Percentiles rank a stretch among this genome's conserved stretches.
Evolutionary conservation across 2,329 filamentous ascomycete species (phyloP).

Genomic region (Aspergillus quadricinctus): DNA sequence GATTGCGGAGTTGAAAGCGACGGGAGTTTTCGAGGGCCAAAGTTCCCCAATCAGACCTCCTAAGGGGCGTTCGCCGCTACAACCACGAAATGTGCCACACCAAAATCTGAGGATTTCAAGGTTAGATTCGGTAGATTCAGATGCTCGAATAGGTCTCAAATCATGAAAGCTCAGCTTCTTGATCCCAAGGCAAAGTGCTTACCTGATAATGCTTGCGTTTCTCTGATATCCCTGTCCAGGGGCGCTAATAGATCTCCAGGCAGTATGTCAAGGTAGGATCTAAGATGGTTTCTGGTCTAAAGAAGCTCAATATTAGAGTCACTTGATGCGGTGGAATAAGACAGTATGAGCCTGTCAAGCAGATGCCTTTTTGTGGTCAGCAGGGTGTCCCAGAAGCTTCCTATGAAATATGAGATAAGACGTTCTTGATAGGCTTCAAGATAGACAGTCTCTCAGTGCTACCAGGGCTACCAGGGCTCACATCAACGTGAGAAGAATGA

Average conservation of each 20-base stretch:
- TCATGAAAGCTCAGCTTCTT: neutral
- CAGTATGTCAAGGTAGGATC: neutral
- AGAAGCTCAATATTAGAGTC: neutral
- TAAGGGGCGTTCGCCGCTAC: constrained; percentile 19
- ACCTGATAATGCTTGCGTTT: constrained; percentile 4
- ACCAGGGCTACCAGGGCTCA: neutral
- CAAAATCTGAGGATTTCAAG: constrained; percentile 1
- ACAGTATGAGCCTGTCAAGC: neutral
- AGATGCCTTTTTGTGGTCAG: neutral
- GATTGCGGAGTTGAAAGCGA: constrained; percentile 22
- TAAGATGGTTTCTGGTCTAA: constrained; percentile 1
- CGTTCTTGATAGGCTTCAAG: neutral
- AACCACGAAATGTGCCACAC: constrained; percentile 13
- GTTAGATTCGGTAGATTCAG: constrained; percentile 2
- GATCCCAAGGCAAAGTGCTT: constrained; percentile 2
- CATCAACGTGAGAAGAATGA: neutral
- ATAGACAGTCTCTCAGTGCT: neutral
- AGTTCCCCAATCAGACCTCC: constrained; percentile 20
- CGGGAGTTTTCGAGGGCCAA: constrained; percentile 24
- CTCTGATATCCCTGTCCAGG: constrained; percentile 2
- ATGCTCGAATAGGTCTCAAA: neutral
- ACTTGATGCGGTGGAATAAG: neutral
- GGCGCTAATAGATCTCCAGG: neutral
- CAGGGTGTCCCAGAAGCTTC: neutral
- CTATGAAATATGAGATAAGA: neutral